Evolutionary conservation across 2,329 filamentous ascomycete genomes (phyloP).

Genomic region (Fusarium denticulatum): DNA sequence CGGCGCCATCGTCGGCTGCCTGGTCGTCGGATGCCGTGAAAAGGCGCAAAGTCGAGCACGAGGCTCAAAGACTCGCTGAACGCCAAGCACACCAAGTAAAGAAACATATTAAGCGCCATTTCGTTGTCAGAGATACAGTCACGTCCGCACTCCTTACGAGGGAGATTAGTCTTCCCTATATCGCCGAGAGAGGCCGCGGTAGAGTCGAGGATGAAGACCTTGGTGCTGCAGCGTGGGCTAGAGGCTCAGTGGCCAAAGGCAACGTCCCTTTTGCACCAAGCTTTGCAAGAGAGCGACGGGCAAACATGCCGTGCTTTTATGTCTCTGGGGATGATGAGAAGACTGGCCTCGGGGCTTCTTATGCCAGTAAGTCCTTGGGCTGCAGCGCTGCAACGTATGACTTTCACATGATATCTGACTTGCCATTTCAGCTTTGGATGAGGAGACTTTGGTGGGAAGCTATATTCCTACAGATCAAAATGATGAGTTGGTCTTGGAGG

Average conservation of each 20-base stretch:
- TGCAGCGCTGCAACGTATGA: neutral
- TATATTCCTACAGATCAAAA: constrained; percentile 57
- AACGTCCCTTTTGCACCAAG: constrained; percentile 49
- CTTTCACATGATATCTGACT: constrained; percentile 9
- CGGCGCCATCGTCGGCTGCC: constrained; percentile 58
- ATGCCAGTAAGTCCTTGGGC: constrained; percentile 53
- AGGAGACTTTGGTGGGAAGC: constrained; percentile 49
- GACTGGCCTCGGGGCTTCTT: constrained; percentile 55
- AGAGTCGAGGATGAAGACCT: constrained; percentile 39
- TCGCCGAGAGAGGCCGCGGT: constrained; percentile 34
- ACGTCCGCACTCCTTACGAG: constrained; percentile 40
- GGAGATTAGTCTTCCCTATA: constrained; percentile 37
- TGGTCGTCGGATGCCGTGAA: constrained; percentile 70
- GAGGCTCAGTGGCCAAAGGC: constrained; percentile 53
- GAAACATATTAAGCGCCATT: constrained; percentile 52
- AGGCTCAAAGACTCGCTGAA: constrained; percentile 41
- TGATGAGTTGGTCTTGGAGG: constrained; percentile 49
- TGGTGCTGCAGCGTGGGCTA: constrained; percentile 51
- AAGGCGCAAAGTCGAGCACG: constrained; percentile 60
- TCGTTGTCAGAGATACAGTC: constrained; percentile 49
- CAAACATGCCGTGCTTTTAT: constrained; percentile 54
- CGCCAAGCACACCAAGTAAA: constrained; percentile 46
- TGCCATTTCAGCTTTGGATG: constrained; percentile 46
- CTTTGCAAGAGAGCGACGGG: constrained; percentile 39
- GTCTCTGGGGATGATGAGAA: constrained; percentile 52